Evolutionary conservation across 1,284 basidiomycete genomes (phyloP), one percentile per base, ranked within the genome.

Genomic region (Coniferiporia sulphurascens): DNA sequence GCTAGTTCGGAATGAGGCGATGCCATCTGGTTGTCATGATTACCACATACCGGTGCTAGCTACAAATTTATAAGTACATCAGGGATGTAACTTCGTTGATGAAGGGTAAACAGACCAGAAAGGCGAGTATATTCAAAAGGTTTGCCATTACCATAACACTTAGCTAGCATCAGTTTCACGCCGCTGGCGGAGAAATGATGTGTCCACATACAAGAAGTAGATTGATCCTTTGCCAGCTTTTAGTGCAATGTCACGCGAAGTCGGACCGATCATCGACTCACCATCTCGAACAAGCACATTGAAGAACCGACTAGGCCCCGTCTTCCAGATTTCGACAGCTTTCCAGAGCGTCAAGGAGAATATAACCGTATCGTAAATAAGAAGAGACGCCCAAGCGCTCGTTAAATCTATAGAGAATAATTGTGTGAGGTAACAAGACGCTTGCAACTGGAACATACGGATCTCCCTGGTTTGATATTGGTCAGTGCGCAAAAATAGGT

Each of bases 261-360:
- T 49, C n/a, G 9, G 22, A 19, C 19, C 41, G 45, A n/a, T 13
- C n/a, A 6, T 38, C 19, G 12, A 48, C 60, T 48, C 38, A 58
- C 60, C 61, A 56, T 62, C 61, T 19, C 61, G 58, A 41, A 59
- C 32, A 19, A 62, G 34, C 21, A 62, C 54, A 21, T 52, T 41
- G 22, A 56, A 53, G 4, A 62, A 46, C 36, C 52, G 35, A 19
- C 54, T 21, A 2, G 52, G 55, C 0, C 58, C 54, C 13, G 48
- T 36, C 38, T 56, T 59, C 61, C 57, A 59, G 41, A 62, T 62
- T 41, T 17, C 34, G 38, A 76, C 65, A 5, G 76, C 71, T 59
- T 78, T 78, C 62, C 71, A 74, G 13, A 78, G 61, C n/a, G 77
- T 79, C 65, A 78, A 70, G 2, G 63, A 64, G 59, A 79, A 76